These are phyloP conservation scores for Mycena sanguinolenta DNA, from an alignment of 768 basidiomycete genomes.

Conservation along the genomic window DNA sequence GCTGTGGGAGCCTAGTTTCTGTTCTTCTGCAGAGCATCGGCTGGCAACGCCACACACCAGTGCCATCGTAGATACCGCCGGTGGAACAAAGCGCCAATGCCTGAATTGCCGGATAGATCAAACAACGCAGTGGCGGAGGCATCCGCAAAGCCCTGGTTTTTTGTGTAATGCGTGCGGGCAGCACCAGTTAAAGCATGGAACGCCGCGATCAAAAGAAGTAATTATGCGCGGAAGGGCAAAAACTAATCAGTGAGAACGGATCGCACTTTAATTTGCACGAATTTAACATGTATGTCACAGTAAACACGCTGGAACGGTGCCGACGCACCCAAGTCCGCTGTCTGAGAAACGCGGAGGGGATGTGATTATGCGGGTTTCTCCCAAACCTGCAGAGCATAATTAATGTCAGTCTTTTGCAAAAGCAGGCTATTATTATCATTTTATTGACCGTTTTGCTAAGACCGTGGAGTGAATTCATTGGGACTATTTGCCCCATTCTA, in stretches of 20 bases:
- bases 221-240: background rate
- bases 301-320: no score
- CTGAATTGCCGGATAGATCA: background rate
- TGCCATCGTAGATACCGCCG: background rate
- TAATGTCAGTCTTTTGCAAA: no score
- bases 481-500: no score
- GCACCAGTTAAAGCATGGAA: background rate
- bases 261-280: background rate
- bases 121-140: constrained; percentile 1
- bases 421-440: no score
- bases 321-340: no score
- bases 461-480: no score
- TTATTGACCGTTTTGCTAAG: no score
- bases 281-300: background rate
- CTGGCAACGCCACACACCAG: background rate
- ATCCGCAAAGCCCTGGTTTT: background rate
- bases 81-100: background rate
- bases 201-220: background rate
- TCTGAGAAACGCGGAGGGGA: no score
- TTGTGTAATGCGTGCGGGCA: constrained; percentile 5
- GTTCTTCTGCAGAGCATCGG: background rate
- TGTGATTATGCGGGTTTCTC: no score
- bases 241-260: background rate
- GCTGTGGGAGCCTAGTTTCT: background rate
- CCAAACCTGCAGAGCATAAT: no score